These are phyloP conservation scores for Diaporthe sp. DNA, from an alignment of 2,329 filamentous ascomycete species.

Conservation along the genomic window DNA sequence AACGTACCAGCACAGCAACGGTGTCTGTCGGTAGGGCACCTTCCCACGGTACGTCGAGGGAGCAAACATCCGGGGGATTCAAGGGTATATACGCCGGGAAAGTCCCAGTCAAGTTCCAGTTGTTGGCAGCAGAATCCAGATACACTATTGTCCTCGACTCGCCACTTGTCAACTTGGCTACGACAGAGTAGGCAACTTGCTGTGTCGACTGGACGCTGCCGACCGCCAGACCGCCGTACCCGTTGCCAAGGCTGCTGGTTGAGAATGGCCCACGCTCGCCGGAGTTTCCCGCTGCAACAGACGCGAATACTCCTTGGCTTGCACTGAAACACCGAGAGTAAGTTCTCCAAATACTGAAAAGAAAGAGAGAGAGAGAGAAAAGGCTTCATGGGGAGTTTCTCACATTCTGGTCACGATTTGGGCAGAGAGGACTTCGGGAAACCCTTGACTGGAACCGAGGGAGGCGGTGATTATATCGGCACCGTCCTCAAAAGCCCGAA, in stretches of 20 bases:
- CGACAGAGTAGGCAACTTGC: constrained; percentile 18
- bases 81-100: neutral
- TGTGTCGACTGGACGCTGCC: constrained; percentile 23
- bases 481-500: constrained; percentile 5
- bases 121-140: neutral
- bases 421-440: constrained; percentile 7
- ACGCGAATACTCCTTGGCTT: neutral
- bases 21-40: neutral
- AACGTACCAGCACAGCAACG: constrained; percentile 2
- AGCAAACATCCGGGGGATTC: neutral
- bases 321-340: neutral
- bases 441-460: constrained; percentile 7
- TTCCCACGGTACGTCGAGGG: constrained; percentile 1
- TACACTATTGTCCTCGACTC: constrained; percentile 13
- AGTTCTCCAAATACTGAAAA: neutral
- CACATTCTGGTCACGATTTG: constrained; percentile 1
- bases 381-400: neutral
- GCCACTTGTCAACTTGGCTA: constrained; percentile 7
- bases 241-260: constrained; percentile 24
- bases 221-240: constrained; percentile 7
- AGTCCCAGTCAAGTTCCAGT: constrained; percentile 17
- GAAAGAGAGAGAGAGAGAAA: too few relatives aligned
- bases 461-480: constrained; percentile 18
- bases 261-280: neutral
- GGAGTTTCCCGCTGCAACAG: neutral